Evolutionary conservation across 192 early-diverging fungal species (phyloP), one percentile per base, ranked within the genome.

Genomic region (Phlyctochytrium planicorne): DNA sequence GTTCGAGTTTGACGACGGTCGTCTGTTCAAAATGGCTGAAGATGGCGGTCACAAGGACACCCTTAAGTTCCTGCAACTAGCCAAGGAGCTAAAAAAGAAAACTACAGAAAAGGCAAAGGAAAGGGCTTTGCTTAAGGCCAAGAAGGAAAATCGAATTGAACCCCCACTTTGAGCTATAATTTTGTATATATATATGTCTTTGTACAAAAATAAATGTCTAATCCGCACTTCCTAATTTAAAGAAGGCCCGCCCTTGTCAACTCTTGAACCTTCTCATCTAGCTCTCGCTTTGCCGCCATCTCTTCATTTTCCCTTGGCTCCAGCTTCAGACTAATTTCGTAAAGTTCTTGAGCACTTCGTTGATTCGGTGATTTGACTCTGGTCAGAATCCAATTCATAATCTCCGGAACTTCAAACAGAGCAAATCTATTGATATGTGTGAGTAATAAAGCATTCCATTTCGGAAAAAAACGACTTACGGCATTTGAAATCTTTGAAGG

Each of bases 401-500:
- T 47, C 40, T 47, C 40, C 40, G 40, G 40, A 20, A 47, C 40
- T 20, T 47, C 40, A 47, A 14, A 47, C 6, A 47, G 65, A 34
- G 40, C 40, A 20, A 47, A 47, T 47, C n/a, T n/a, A n/a, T n/a
- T n/a, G n/a, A n/a, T n/a, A n/a, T n/a, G n/a, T n/a, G n/a, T n/a
- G n/a, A n/a, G n/a, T n/a, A n/a, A n/a, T n/a, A n/a, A n/a, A n/a
- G n/a, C n/a, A n/a, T n/a, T n/a, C n/a, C n/a, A n/a, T n/a, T n/a
- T n/a, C n/a, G n/a, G n/a, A n/a, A n/a, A n/a, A n/a, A n/a, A n/a
- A n/a, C n/a, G n/a, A 72, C 68, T 47, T 91, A 93, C 34, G 88
- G 83, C 6, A 87, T 68, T 71, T 93, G 92, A 68, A 91, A 93
- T 64, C 84, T 82, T 65, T 85, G 84, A 55, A 93, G 77, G 62